Conservation (phyloP, 306 rosid species). For the Vigna radiata region DNA sequence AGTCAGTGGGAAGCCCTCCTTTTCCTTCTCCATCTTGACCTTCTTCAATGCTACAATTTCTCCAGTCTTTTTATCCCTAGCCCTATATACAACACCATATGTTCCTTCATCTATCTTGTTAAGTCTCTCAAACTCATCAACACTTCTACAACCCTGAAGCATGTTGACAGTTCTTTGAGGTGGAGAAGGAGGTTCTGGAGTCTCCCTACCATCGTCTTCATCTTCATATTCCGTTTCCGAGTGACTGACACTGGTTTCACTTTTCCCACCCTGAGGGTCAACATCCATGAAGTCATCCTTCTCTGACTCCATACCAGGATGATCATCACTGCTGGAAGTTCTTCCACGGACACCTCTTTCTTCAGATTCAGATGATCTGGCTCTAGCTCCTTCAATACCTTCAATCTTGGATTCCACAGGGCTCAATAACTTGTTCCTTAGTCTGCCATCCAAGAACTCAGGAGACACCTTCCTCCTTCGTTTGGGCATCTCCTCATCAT, state of each 20-base stretch:
- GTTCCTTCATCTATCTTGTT: constrained; percentile 99
- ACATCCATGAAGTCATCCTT: constrained; percentile 73
- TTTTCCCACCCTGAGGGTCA: constrained; percentile 60
- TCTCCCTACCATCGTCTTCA: constrained; percentile 56
- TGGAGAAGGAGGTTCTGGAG: constrained; percentile 65
- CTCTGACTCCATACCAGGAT: constrained; percentile 59
- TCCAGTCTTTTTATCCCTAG: constrained; percentile 87
- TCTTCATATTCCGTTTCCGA: constrained; percentile 74
- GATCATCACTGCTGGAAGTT: constrained; percentile 71
- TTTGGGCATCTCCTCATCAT: constrained; percentile 62
- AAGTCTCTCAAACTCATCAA: constrained; percentile 97
- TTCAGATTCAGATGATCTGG: constrained; percentile 74
- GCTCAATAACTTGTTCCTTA: constrained; percentile 64
- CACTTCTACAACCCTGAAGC: constrained; percentile 99
- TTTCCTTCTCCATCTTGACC: constrained; percentile 99
- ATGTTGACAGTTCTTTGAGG: constrained; percentile 84
- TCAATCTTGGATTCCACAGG: constrained; percentile 74
- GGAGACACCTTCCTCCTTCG: constrained; percentile 62
- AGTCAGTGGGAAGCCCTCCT: constrained; percentile 97
- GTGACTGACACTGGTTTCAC: constrained; percentile 60
- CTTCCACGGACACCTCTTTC: constrained; percentile 62
- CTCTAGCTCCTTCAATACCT: constrained; percentile 63
- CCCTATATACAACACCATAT: constrained; percentile 98
- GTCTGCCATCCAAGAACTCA: constrained; percentile 56
- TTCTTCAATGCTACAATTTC: constrained; percentile 98